phyloP scores from a whole-genome alignment of 176 grass and related monocot genomes.

The Musa schizocarpa region DNA sequence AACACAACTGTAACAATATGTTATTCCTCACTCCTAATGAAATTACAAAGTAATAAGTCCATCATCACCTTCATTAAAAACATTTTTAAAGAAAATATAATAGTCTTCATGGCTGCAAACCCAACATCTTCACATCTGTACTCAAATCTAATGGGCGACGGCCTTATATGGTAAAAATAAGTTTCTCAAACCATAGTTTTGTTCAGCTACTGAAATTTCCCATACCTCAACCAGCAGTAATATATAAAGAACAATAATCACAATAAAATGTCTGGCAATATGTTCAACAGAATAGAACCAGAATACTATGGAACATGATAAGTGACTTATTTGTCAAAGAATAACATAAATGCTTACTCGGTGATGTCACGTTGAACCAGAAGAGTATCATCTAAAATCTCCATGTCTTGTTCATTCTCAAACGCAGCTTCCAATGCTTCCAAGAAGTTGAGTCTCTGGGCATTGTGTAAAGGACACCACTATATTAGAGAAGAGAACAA shows the following conservation, averaged over 20 bases:
- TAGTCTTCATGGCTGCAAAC: no score
- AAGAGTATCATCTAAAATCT: conserved; percentile 28
- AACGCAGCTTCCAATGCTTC: conserved; percentile 57
- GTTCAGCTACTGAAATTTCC: neutral
- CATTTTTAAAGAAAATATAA: no score
- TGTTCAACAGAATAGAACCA: neutral
- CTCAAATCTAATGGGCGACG: no score
- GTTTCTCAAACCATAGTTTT: neutral
- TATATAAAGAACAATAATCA: no score
- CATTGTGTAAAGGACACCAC: conserved; percentile 13
- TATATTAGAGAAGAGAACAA: conserved; percentile 6
- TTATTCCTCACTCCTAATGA: no score
- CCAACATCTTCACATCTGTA: no score
- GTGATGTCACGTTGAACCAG: conserved; percentile 3
- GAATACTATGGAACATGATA: neutral
- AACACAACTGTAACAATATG: no score
- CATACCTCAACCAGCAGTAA: neutral
- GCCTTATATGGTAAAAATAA: neutral
- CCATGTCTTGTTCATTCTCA: conserved; percentile 34
- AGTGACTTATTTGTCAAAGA: neutral
- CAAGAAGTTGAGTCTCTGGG: conserved; percentile 49
- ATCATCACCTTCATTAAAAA: no score
- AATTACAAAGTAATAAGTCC: no score
- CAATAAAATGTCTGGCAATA: neutral
- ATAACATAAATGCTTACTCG: conserved; percentile 36